phyloP scores from a whole-genome alignment of 441 rosid genomes.

The Eutrema salsugineum region DNA sequence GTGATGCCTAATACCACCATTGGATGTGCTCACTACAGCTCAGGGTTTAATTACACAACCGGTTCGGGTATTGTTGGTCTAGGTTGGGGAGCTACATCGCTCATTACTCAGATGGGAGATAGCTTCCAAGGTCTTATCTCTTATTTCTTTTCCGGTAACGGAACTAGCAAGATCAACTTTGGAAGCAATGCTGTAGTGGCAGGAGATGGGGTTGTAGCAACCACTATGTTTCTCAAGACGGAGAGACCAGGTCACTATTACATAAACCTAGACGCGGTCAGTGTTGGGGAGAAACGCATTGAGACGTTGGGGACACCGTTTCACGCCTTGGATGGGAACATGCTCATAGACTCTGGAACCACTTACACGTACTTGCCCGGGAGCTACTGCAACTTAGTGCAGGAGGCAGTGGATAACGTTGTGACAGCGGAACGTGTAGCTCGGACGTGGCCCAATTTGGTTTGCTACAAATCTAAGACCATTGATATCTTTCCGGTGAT shows the following conservation, averaged over 20 bases:
- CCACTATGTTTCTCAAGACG: neutral
- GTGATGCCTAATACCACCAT: slow-evolving; percentile 10
- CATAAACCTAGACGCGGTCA: slow-evolving; percentile 24
- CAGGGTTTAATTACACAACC: neutral
- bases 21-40: slow-evolving; percentile 11
- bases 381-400: neutral
- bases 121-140: neutral
- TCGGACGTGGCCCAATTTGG: neutral
- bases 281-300: neutral
- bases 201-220: neutral
- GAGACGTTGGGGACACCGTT: slow-evolving; percentile 19
- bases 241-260: neutral
- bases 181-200: neutral
- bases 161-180: slow-evolving; percentile 17
- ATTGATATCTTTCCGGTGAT: slow-evolving; percentile 1
- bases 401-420: neutral
- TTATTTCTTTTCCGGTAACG: slow-evolving; percentile 1
- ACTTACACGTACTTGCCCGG: neutral
- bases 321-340: slow-evolving; percentile 10
- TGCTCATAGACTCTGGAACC: too few species aligned
- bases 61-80: slow-evolving; percentile 18
- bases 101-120: neutral
- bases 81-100: neutral
- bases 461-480: neutral
- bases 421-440: neutral